These are phyloP conservation scores for Sporisorium iseilematis-ciliati DNA, from an alignment of 1,284 basidiomycete species.

Conservation along the genomic window DNA sequence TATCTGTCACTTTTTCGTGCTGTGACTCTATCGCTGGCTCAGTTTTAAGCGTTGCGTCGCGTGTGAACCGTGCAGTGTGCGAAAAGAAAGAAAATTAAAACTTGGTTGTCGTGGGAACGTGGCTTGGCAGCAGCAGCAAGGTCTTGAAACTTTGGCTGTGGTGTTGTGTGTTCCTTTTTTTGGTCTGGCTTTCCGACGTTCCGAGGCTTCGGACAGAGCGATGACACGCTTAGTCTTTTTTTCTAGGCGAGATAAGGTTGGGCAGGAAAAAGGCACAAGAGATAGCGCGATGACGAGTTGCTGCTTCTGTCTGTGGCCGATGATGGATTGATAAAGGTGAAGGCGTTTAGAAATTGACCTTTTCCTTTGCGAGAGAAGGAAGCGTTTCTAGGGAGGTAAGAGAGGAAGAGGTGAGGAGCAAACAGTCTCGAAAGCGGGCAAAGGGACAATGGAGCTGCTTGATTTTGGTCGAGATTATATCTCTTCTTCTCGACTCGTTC, in stretches of 20 bases:
- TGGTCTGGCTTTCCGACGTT: slow-evolving; percentile 1
- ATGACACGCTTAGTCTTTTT: not conserved
- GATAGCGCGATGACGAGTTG: not conserved
- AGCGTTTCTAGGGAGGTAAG: not conserved
- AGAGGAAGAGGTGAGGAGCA: not conserved
- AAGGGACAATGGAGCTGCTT: not conserved
- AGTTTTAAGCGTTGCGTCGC: not conserved
- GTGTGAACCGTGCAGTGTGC: slow-evolving; percentile 14
- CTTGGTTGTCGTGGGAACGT: not conserved
- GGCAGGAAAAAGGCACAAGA: not conserved
- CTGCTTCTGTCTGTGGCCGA: not conserved
- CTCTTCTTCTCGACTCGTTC: slow-evolving; percentile 4
- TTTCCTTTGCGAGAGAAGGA: not conserved
- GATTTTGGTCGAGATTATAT: slow-evolving; percentile 10
- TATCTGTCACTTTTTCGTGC: not conserved
- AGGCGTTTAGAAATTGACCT: not conserved
- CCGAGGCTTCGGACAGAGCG: slow-evolving; percentile 1
- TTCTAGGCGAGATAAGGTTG: slow-evolving; percentile 10
- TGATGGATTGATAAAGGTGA: not conserved
- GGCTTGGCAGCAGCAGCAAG: not conserved
- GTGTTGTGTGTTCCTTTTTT: not conserved
- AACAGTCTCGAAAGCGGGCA: slow-evolving; percentile 4
- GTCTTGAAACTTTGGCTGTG: not conserved
- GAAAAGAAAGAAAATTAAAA: not conserved
- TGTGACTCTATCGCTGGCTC: not conserved